Evolutionary conservation across 805 yeast genomes (phyloP), one percentile per base, ranked within the genome.

Genomic region (Wickerhamomyces canadensis): DNA sequence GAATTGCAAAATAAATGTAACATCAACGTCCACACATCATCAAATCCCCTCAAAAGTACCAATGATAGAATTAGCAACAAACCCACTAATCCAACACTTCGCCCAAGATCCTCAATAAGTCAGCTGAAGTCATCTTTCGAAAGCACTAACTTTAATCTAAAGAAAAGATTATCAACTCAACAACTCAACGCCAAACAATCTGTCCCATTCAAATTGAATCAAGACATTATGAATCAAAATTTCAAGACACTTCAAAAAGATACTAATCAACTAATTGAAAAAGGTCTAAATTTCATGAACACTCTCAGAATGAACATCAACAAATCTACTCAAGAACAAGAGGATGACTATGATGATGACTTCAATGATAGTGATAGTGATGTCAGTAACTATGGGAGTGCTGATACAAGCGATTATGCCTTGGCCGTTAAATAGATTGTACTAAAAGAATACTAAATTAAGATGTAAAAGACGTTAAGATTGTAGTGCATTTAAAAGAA

Each of bases 1-100:
- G 45, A 46, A 5, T 39, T 71, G 24, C 72, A 70, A 36, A 26
- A 31, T 3, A 44, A 45, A 34, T 65, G 67, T 41, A 54, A 49
- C 34, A 30, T 17, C 23, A 19, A 10, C n/a, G n/a, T n/a, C n/a
- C n/a, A n/a, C n/a, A n/a, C n/a, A n/a, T n/a, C n/a, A n/a, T n/a
- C n/a, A n/a, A n/a, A n/a, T n/a, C n/a, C n/a, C n/a, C n/a, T n/a
- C n/a, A n/a, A n/a, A n/a, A n/a, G n/a, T 19, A 11, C 24, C 7
- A 13, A 8, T 31, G 15, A 19, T 28, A n/a, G 27, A 17, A 11
- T 27, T 21, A 23, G 19, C 38, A 16, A 6, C 12, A 5, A 24
- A 23, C 7, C 27, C 27, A 6, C 16, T 15, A 31, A 19, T 17
- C 19, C 33, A 7, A 27, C 11, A 3, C 30, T 45, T 2, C 35